These are phyloP conservation scores for Triticum timopheevii DNA, from an alignment of 176 grass and related monocot genomes.

Conservation along the genomic window DNA sequence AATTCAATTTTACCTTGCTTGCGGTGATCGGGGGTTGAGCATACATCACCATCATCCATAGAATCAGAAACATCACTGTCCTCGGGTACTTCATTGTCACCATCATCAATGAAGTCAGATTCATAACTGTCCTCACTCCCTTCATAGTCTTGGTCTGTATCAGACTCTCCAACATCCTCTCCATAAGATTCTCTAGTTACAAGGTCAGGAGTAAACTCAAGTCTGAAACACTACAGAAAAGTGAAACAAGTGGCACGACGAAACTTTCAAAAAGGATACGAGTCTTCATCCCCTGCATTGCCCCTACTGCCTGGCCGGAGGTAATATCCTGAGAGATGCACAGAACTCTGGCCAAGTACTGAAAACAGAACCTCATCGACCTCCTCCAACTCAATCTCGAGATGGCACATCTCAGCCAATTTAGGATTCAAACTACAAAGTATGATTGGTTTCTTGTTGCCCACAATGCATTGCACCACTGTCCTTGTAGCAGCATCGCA, in stretches of 20 bases:
- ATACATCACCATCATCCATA: conserved; percentile 62
- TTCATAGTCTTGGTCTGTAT: conserved; percentile 57
- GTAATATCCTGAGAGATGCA: conserved; percentile 81
- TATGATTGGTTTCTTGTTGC: conserved; percentile 65
- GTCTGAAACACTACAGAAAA: background rate
- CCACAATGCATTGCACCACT: conserved; percentile 81
- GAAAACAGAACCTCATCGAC: conserved; percentile 80
- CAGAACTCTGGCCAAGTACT: conserved; percentile 64
- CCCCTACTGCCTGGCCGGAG: conserved; percentile 5
- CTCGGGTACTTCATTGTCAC: conserved; percentile 32
- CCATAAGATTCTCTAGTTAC: conserved; percentile 76
- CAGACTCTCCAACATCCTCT: conserved; percentile 81
- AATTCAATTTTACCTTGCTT: conserved; percentile 45
- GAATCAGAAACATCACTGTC: conserved; percentile 56
- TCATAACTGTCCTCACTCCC: conserved; percentile 78
- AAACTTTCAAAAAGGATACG: conserved; percentile 58
- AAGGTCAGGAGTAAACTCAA: conserved; percentile 31
- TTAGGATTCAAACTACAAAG: conserved; percentile 69
- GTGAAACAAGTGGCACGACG: background rate
- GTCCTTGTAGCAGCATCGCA: conserved; percentile 40
- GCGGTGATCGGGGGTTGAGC: background rate
- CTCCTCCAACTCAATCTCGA: conserved; percentile 94
- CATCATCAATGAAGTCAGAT: conserved; percentile 96
- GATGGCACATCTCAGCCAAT: conserved; percentile 60
- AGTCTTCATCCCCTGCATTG: conserved; percentile 37